Evolutionary conservation across 768 basidiomycete species (phyloP).

Genomic region (Amanita pallidorosea): DNA sequence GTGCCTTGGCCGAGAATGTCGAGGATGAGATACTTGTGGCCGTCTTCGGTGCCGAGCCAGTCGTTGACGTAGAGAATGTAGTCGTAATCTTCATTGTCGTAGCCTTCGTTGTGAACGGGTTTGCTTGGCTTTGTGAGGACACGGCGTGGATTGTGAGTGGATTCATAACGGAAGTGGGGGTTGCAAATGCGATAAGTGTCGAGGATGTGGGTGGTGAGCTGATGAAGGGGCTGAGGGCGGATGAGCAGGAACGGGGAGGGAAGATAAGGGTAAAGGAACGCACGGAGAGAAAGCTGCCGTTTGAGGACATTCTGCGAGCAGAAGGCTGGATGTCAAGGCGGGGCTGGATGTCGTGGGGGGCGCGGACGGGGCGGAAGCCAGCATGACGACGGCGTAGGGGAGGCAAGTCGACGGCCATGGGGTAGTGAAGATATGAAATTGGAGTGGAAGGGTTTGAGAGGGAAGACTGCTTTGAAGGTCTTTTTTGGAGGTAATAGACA

Average conservation of each 20-base stretch:
- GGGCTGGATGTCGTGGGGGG: constrained; percentile 69
- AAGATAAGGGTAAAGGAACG: constrained; percentile 27
- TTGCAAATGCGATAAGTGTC: constrained; percentile 95
- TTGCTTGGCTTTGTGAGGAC: constrained; percentile 98
- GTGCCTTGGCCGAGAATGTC: constrained; percentile 98
- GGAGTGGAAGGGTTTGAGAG: constrained; percentile 65
- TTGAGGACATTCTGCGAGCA: constrained; percentile 70
- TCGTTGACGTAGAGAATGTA: constrained; percentile 99
- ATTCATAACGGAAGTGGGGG: constrained; percentile 90
- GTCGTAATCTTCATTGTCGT: constrained; percentile 98
- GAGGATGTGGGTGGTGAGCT: constrained; percentile 76
- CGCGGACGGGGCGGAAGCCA: constrained; percentile 74
- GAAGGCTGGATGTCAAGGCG: constrained; percentile 49
- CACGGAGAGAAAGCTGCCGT: constrained; percentile 74
- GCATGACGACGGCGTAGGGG: constrained; percentile 56
- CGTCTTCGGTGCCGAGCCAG: constrained; percentile 88
- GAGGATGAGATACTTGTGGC: constrained; percentile 96
- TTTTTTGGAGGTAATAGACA: constrained; percentile 55
- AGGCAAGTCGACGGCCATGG: constrained; percentile 61
- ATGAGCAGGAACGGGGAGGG: neutral
- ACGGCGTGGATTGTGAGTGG: constrained; percentile 86
- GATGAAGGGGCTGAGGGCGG: constrained; percentile 39
- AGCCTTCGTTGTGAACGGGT: constrained; percentile 91
- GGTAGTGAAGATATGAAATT: constrained; percentile 54
- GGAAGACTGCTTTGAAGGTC: constrained; percentile 43